A percentile compares a stretch with the other conserved stretches of the same genome.
Evolutionary conservation across 2,329 filamentous ascomycete genomes (phyloP).

Genomic region (Neoascochyta sp.): DNA sequence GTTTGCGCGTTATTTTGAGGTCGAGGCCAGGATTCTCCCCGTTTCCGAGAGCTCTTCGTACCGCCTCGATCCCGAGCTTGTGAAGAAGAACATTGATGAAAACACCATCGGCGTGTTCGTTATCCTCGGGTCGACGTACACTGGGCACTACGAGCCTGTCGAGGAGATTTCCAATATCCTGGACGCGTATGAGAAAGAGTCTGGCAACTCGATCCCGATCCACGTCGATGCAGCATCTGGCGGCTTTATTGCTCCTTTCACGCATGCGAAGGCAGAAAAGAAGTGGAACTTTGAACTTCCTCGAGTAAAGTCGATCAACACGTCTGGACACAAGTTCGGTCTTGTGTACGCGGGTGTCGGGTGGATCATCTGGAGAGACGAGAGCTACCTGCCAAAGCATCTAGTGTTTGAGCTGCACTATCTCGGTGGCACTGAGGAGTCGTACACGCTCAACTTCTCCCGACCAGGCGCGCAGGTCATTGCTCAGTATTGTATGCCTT

Average conservation of each 20-base stretch:
- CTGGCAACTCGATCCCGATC: slow-evolving; percentile 63
- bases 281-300: slow-evolving; percentile 64
- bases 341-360: slow-evolving; percentile 65
- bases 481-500: slow-evolving; percentile 62
- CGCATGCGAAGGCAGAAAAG: slow-evolving; percentile 51
- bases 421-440: slow-evolving; percentile 67
- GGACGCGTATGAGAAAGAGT: slow-evolving; percentile 59
- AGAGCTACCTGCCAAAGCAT: slow-evolving; percentile 62
- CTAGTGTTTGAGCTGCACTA: slow-evolving; percentile 70
- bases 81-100: slow-evolving; percentile 66
- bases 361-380: slow-evolving; percentile 57
- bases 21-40: slow-evolving; percentile 62
- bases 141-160: slow-evolving; percentile 69
- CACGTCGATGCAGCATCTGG: slow-evolving; percentile 61
- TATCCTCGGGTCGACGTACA: slow-evolving; percentile 69
- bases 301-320: slow-evolving; percentile 64
- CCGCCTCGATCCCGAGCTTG: slow-evolving; percentile 60
- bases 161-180: slow-evolving; percentile 64
- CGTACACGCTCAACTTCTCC: slow-evolving; percentile 70
- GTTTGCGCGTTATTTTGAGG: slow-evolving; percentile 70
- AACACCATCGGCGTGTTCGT: slow-evolving; percentile 75
- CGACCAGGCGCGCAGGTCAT: slow-evolving; percentile 67
- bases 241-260: slow-evolving; percentile 61
- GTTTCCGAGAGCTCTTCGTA: slow-evolving; percentile 60
- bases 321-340: slow-evolving; percentile 59